Evolutionary conservation across 129 eudicot genomes (phyloP).

Genomic region (Logfia minima): DNA sequence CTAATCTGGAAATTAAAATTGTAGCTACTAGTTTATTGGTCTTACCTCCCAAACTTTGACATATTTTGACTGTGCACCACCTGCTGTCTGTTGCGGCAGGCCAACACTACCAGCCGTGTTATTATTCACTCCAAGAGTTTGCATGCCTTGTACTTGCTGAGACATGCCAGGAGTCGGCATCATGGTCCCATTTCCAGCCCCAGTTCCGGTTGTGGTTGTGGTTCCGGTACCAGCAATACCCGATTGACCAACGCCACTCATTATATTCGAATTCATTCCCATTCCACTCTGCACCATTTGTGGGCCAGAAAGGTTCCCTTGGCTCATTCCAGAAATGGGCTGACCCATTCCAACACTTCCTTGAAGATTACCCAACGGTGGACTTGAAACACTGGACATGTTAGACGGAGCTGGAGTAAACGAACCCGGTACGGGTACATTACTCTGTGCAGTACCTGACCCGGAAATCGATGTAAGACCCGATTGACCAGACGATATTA

Average conservation of each 20-base stretch:
- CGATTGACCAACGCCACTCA: conserved; percentile 55
- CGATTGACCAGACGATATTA: conserved; percentile 69
- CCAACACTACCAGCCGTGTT: conserved; percentile 64
- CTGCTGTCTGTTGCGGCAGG: conserved; percentile 54
- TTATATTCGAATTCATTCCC: conserved; percentile 69
- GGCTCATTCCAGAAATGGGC: conserved; percentile 60
- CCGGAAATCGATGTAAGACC: conserved; percentile 59
- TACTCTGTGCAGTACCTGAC: conserved; percentile 46
- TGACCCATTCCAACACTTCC: conserved; percentile 72
- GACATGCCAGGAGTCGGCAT: conserved; percentile 51
- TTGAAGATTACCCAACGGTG: conserved; percentile 67
- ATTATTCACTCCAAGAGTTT: conserved; percentile 59
- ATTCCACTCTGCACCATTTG: conserved; percentile 77
- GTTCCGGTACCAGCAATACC: conserved; percentile 50
- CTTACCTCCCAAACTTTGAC: conserved; percentile 98
- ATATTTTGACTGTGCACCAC: conserved; percentile 78
- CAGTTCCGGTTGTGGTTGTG: conserved; percentile 50
- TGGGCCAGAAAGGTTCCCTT: conserved; percentile 64
- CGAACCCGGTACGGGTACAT: conserved; percentile 43
- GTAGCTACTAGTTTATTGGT: neutral
- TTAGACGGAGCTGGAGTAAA: conserved; percentile 64
- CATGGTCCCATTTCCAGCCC: conserved; percentile 73
- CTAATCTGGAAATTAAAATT: too few relatives aligned
- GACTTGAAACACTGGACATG: conserved; percentile 55
- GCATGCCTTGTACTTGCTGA: conserved; percentile 73